Conservation (phyloP, 805 yeast genomes). For the Nakazawaea ambrosiae region DNA sequence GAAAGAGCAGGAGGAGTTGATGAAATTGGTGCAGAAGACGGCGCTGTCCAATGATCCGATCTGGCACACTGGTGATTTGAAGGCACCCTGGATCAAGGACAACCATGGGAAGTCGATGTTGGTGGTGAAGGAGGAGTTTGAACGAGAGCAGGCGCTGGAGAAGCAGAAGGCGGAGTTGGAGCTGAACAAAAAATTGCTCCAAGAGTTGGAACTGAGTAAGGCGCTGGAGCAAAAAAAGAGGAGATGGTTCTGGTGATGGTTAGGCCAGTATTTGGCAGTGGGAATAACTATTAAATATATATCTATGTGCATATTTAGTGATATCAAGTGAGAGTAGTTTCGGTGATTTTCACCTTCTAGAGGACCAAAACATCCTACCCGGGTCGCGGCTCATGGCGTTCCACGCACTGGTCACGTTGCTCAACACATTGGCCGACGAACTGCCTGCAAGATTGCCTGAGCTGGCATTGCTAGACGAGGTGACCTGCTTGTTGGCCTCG, state of each 20-base stretch:
- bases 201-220: constrained; percentile 23
- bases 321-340: no score
- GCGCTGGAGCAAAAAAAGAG: constrained; percentile 21
- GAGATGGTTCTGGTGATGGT: constrained; percentile 9
- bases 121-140: constrained; percentile 37
- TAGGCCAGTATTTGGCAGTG: no score
- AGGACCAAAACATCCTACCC: constrained; percentile 7
- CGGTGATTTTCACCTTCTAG: not conserved
- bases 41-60: constrained; percentile 68
- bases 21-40: constrained; percentile 58
- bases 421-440: constrained; percentile 14
- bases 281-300: no score
- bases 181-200: constrained; percentile 30
- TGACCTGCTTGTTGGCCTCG: constrained; percentile 51
- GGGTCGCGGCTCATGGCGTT: constrained; percentile 9
- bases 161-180: constrained; percentile 32
- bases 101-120: constrained; percentile 29
- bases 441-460: constrained; percentile 7
- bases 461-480: constrained; percentile 17
- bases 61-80: constrained; percentile 72
- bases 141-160: constrained; percentile 37
- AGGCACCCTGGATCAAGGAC: constrained; percentile 61
- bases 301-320: no score
- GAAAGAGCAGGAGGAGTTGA: constrained; percentile 62
- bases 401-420: constrained; percentile 18